Base-by-base conservation (phyloP, 768 basidiomycete genomes). In the Amanita pallidorosea region DNA sequence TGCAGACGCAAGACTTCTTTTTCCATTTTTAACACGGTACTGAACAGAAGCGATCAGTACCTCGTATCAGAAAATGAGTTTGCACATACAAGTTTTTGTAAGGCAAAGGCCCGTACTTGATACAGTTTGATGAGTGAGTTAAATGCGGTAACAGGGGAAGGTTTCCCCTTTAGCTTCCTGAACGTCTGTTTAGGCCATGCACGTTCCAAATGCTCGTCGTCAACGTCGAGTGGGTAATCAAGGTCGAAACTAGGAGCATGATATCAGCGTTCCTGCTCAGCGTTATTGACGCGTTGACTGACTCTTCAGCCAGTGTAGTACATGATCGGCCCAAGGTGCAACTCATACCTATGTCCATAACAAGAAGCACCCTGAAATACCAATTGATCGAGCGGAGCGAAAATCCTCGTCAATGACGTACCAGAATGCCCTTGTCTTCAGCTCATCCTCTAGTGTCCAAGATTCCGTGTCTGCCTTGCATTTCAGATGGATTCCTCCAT, bases 21-120 rank as follows among this genome's bases (percentile, higher is more conserved):
- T 83, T 0, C 79, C 79, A 58, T 83, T 85, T 60, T 85, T 86
- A 57, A 88, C 85, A n/a, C 87, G 82, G 61, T 91, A 92, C 87
- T 88, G 25, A 44, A 17, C 47, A 29, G 20, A n/a, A 40, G 0
- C 15, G 23, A 15, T 34, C 29, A 43, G 29, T 20, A 20, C 36
- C 13, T 20, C 38, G 25, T 4, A 25, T 5, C 25, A 38, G 36
- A 49, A 11, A 15, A 11, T 5, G 33, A 11, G 11, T 6, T 17
- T 15, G 2, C 25, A 65, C 79, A 52, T 60, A 80, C 81, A 44
- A 87, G 76, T 0, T 83, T 84, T n/a, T 82, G 69, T 41, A 86
- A 61, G 0, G 75, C 70, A 47, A 82, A 81, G 3, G 79, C 78
- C 17, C 81, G 65, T 34, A 89, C 78, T 53, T 83, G 79, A 47